phyloP scores from a whole-genome alignment of 768 basidiomycete species.

The Phlebiopsis flavidoalba region DNA sequence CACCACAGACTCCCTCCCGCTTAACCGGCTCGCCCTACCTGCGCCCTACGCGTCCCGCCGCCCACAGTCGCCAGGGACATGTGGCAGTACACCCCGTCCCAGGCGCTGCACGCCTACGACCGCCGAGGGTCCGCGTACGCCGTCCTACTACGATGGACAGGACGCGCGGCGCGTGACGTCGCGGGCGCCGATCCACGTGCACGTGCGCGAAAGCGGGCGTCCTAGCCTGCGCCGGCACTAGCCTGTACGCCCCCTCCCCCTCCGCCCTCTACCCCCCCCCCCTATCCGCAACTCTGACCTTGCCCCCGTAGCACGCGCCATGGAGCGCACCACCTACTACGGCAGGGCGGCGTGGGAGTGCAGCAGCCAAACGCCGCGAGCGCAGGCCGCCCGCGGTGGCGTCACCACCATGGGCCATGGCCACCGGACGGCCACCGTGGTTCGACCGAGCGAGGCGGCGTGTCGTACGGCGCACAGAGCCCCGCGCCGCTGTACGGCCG shows the following conservation, averaged over 20 bases:
- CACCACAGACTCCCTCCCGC: too few species aligned
- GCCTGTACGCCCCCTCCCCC: neutral
- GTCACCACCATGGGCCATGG: neutral
- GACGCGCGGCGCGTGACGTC: neutral
- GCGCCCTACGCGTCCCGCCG: too few species aligned
- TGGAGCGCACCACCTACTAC: too few species aligned
- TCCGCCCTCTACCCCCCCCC: neutral
- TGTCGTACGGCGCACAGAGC: slow-evolving; percentile 6
- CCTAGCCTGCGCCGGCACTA: slow-evolving; percentile 5
- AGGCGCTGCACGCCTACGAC: slow-evolving; percentile 1
- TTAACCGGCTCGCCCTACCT: too few species aligned
- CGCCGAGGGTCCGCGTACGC: neutral
- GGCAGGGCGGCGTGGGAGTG: too few species aligned
- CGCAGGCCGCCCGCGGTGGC: neutral
- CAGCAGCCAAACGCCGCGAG: neutral
- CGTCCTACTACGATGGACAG: neutral
- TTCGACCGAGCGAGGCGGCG: too few species aligned
- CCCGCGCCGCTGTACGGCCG: neutral
- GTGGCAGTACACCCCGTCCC: slow-evolving; percentile 3
- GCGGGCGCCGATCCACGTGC: neutral
- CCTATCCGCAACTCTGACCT: neutral
- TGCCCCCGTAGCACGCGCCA: neutral
- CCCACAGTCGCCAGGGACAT: too few species aligned
- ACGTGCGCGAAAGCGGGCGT: neutral
- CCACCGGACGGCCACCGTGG: slow-evolving; percentile 3